Percentiles rank a stretch among this genome's conserved stretches.
Conservation (phyloP, 495 filamentous ascomycete species). For the Podospora bellae-mahoneyi region DNA sequence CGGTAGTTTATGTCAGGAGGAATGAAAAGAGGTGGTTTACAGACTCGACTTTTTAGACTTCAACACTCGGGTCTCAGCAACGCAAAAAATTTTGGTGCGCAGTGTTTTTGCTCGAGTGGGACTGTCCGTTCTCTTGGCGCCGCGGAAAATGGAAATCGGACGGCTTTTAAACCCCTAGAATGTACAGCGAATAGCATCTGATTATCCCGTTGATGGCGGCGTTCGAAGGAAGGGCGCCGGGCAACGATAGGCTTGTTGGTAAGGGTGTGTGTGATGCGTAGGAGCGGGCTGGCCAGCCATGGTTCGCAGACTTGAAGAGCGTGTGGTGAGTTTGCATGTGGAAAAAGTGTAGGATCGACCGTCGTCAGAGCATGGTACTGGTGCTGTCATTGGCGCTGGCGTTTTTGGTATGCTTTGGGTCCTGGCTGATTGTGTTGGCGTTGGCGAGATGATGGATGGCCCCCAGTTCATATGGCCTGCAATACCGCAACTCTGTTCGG, state of each 20-base stretch:
- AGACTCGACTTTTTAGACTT: constrained; percentile 7
- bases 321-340: constrained; percentile 22
- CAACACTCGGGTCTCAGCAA: constrained; percentile 19
- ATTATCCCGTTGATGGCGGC: constrained; percentile 33
- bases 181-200: constrained; percentile 40
- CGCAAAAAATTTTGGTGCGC: constrained; percentile 24
- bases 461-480: neutral
- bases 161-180: constrained; percentile 35
- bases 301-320: constrained; percentile 9
- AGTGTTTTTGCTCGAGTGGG: constrained; percentile 17
- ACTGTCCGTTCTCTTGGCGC: constrained; percentile 16
- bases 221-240: constrained; percentile 27
- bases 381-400: constrained; percentile 14
- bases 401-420: constrained; percentile 12
- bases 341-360: constrained; percentile 6
- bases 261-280: constrained; percentile 18
- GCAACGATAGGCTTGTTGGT: constrained; percentile 26
- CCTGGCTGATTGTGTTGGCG: constrained; percentile 10
- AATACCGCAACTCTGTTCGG: neutral
- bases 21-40: constrained; percentile 5
- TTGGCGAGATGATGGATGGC: neutral
- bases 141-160: constrained; percentile 29
- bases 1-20: constrained; percentile 6
- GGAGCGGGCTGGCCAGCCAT: constrained; percentile 15
- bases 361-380: constrained; percentile 9